These are phyloP conservation scores for Mycosphaerella sp. DNA, from an alignment of 2,329 filamentous ascomycete species.

Conservation along the genomic window DNA sequence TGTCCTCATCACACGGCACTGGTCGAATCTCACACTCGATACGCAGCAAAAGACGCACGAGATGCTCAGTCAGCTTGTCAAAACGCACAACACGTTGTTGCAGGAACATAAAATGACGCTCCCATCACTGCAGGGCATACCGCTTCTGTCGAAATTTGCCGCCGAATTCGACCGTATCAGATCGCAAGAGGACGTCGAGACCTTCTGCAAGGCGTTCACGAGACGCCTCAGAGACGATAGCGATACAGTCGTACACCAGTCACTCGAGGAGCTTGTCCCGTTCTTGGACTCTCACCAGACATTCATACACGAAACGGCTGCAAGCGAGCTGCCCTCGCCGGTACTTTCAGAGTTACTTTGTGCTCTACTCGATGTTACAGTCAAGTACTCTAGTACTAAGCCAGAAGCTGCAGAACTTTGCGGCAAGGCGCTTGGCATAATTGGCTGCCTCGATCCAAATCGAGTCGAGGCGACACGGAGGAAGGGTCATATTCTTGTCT, in stretches of 20 bases:
- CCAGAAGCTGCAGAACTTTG: conserved; percentile 65
- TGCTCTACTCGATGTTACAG: conserved; percentile 75
- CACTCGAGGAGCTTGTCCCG: conserved; percentile 66
- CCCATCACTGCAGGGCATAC: conserved; percentile 68
- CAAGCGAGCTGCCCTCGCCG: conserved; percentile 76
- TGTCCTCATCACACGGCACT: conserved; percentile 77
- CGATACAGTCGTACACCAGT: conserved; percentile 74
- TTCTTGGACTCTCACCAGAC: conserved; percentile 70
- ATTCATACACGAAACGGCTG: conserved; percentile 69
- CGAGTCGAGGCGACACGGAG: conserved; percentile 73
- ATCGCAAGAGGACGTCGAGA: conserved; percentile 57
- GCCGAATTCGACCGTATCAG: conserved; percentile 60
- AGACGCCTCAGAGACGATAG: conserved; percentile 76
- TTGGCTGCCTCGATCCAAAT: conserved; percentile 89
- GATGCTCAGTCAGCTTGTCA: conserved; percentile 60
- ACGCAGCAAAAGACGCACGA: conserved; percentile 56
- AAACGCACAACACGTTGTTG: conserved; percentile 56
- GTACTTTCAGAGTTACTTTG: conserved; percentile 67
- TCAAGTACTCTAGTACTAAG: conserved; percentile 67
- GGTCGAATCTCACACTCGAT: conserved; percentile 58
- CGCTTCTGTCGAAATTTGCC: conserved; percentile 63
- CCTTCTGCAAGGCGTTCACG: conserved; percentile 64
- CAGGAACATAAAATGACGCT: conserved; percentile 65
- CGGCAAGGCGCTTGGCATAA: conserved; percentile 75
- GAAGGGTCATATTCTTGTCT: conserved; percentile 74